Conservation (phyloP, 1,284 basidiomycete genomes). For the Ceratobasidium sp. region DNA sequence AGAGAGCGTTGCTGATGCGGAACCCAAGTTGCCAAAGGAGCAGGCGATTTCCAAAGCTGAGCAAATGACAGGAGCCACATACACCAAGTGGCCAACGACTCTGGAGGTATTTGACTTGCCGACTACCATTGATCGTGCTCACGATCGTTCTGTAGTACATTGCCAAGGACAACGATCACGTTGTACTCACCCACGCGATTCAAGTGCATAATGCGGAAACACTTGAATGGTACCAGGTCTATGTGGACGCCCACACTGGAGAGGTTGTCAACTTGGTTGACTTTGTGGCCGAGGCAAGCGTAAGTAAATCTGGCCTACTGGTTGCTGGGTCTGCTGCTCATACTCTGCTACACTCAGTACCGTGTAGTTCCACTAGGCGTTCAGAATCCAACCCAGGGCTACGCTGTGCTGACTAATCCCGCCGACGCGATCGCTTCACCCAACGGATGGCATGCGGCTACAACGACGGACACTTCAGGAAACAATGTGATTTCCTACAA, state of each 20-base stretch:
- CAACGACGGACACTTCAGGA: conserved; percentile 15
- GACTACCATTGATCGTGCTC: not conserved
- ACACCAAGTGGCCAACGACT: conserved; percentile 10
- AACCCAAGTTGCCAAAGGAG: conserved; percentile 25
- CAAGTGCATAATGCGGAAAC: conserved; percentile 43
- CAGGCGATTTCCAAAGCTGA: conserved; percentile 35
- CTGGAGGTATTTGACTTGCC: not conserved
- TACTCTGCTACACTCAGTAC: too few relatives aligned
- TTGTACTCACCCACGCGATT: conserved; percentile 35
- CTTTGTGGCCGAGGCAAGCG: conserved; percentile 1
- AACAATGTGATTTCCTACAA: conserved; percentile 40
- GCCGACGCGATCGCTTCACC: conserved; percentile 38
- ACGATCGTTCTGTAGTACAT: conserved; percentile 13
- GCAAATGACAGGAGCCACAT: too few relatives aligned
- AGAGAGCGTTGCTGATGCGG: conserved; percentile 34
- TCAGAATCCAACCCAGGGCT: conserved; percentile 43
- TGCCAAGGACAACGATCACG: conserved; percentile 31
- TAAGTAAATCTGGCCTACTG: not conserved
- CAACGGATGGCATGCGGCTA: conserved; percentile 37
- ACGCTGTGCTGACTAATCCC: conserved; percentile 23
- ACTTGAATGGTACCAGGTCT: conserved; percentile 63
- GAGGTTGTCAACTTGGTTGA: conserved; percentile 6
- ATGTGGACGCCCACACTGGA: conserved; percentile 42
- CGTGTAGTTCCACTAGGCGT: conserved; percentile 55
- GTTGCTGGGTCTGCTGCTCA: too few relatives aligned